Evolutionary conservation across 108 stramenopile genomes (phyloP), one percentile per base, ranked within the genome.

Genomic region (Fistulifera solaris): DNA sequence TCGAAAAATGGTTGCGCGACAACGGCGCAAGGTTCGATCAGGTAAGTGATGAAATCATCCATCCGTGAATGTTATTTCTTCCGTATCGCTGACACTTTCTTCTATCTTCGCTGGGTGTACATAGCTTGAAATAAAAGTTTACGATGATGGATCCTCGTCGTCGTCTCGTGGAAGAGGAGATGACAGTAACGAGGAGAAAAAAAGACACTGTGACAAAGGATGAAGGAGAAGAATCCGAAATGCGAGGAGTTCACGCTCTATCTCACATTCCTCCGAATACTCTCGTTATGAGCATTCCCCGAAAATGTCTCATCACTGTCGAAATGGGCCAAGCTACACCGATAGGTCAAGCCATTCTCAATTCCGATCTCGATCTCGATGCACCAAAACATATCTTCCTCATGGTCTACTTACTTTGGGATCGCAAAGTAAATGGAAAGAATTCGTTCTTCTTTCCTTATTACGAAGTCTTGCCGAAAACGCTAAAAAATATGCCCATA

Each of bases 331-430:
- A 98, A 61, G 68, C 80, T 26, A 94, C 92, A 15, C 72, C 85
- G 48, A 85, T 98, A 18, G 96, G 96, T 19, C 77, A 83, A 23
- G 59, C 68, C 26, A 87, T 98, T 38, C 45, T 91, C 3, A 38
- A 65, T 5, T 56, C 68, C 13, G 82, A 92, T 18, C 48, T 97
- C 10, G 93, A 93, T 55, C 59, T 99, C 42, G 96, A 98, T 69
- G 97, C 99, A 10, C 96, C 98, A 49, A 99, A 99, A 70, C 97
- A 99, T 68, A 93, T 97, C 38, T 99, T 93, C 56, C 78, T 97
- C 14, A 96, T 98, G 95, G 72, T 99, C 0, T 98, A 91, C 63
- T 45, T 99, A 18, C 68, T 98, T 1, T 89, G 90, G 78, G 97
- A 99, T 68, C 79, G 80, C 38, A 80, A 85, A 48, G 61, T 75